phyloP scores from a whole-genome alignment of 2,329 filamentous ascomycete genomes.

The Trichoderma afroharzianum region DNA sequence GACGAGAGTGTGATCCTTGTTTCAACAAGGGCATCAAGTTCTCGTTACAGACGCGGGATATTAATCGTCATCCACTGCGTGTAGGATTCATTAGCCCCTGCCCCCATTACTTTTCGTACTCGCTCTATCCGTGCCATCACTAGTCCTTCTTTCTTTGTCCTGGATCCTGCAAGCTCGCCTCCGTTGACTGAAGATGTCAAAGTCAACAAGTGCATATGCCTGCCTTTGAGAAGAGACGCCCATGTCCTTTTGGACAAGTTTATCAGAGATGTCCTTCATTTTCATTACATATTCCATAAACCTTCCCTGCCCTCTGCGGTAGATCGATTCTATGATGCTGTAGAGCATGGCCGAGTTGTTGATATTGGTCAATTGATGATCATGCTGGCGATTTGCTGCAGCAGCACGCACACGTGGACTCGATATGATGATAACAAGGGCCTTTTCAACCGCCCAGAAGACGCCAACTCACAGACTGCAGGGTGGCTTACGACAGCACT shows the following conservation, averaged over 20 bases:
- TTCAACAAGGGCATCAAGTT: not conserved
- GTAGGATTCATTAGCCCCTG: not conserved
- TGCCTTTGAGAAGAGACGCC: constrained; percentile 31
- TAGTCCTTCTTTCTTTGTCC: constrained; percentile 31
- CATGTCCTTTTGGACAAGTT: constrained; percentile 32
- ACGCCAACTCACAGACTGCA: constrained; percentile 28
- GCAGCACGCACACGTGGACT: constrained; percentile 32
- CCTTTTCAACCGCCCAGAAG: constrained; percentile 26
- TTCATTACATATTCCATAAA: constrained; percentile 32
- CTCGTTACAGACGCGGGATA: not conserved
- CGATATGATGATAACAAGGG: constrained; percentile 25
- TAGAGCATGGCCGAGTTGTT: constrained; percentile 24
- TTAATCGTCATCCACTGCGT: not conserved
- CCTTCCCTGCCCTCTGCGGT: constrained; percentile 27
- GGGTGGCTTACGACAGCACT: constrained; percentile 35
- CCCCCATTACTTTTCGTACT: not conserved
- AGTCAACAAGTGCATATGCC: constrained; percentile 33
- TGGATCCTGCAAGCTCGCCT: constrained; percentile 23
- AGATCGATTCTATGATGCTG: constrained; percentile 29
- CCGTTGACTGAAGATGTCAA: constrained; percentile 23
- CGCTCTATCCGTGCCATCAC: constrained; percentile 26
- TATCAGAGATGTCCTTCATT: constrained; percentile 27
- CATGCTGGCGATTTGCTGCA: constrained; percentile 29
- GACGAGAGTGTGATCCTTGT: not conserved
- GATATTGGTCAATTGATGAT: constrained; percentile 28